Evolutionary conservation across 1,139 yeast genomes (phyloP).

Genomic region (Magnusiomyces suaveolens): DNA sequence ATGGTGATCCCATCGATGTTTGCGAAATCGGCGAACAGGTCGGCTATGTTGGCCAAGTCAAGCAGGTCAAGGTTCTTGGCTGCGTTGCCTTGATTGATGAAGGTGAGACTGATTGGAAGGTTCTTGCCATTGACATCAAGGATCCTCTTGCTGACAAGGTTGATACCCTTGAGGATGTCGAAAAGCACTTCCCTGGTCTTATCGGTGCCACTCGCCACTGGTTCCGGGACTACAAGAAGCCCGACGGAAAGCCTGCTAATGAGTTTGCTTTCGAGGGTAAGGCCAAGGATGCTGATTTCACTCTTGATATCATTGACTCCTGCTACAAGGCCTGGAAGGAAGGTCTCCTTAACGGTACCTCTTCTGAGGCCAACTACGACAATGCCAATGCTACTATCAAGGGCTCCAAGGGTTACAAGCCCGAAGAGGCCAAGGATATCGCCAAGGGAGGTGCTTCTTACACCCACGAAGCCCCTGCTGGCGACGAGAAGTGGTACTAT

Average conservation of each 20-base stretch:
- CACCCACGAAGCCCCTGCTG: neutral
- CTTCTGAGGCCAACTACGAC: slow-evolving; percentile 9
- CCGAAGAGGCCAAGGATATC: slow-evolving; percentile 10
- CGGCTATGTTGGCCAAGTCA: slow-evolving; percentile 64
- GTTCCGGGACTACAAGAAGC: slow-evolving; percentile 93
- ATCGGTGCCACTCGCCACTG: slow-evolving; percentile 78
- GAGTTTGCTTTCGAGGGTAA: slow-evolving; percentile 79
- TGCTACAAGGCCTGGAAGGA: slow-evolving; percentile 70
- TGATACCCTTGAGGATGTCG: slow-evolving; percentile 75
- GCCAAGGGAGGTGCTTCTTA: neutral
- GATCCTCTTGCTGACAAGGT: slow-evolving; percentile 74
- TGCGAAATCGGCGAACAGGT: slow-evolving; percentile 76
- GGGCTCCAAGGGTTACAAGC: slow-evolving; percentile 15
- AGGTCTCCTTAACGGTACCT: neutral
- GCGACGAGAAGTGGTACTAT: slow-evolving; percentile 6
- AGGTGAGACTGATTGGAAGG: slow-evolving; percentile 97
- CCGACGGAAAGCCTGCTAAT: slow-evolving; percentile 86
- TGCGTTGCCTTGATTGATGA: slow-evolving; percentile 91
- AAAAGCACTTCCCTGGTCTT: slow-evolving; percentile 72
- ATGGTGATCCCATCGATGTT: slow-evolving; percentile 92
- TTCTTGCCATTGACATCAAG: slow-evolving; percentile 69
- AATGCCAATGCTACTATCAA: slow-evolving; percentile 12
- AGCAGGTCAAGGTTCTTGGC: slow-evolving; percentile 83
- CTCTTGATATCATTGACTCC: slow-evolving; percentile 61
- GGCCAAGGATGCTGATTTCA: slow-evolving; percentile 59